Evolutionary conservation across 148 eudicot genomes (phyloP), one percentile per base, ranked within the genome.

Genomic region (Mesembryanthemum crystallinum): DNA sequence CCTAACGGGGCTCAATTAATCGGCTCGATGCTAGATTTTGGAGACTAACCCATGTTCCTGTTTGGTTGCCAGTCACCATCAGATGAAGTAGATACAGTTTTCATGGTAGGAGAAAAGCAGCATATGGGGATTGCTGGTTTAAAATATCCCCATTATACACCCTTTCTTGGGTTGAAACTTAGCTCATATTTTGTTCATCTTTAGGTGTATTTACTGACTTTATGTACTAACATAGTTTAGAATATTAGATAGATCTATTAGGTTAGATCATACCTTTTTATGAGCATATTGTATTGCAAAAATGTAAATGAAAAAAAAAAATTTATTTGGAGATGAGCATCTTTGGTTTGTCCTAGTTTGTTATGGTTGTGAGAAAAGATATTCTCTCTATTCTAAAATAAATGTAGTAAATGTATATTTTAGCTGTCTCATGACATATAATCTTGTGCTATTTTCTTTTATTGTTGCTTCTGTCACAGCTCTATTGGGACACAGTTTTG

Each of bases 51-150:
- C 78, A 73, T 77, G 84, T 73, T 77, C 77, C 33, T 60, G 71
- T 81, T 81, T 73, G 78, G 74, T 81, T 77, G 75, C 67, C 17
- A 68, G 84, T 82, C 81, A 55, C 79, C 81, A 74, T 82, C 84
- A 21, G 54, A 66, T 67, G 66, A 27, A 39, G 72, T 35, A 30
- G 27, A 47, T 24, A 51, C 49, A 43, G 7, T 68, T 74, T 45
- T 43, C 73, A 63, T 28, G 75, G 70, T 37, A 39, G 55, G 11
- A 66, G 67, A 60, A 52, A 39, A 59, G 81, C 71, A 64, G 64
- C 63, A 67, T 20, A 21, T 42, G 43, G 69, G 37, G n/a, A 29
- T 67, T 14, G 63, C 13, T 71, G 14, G 35, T 25, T 49, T 43
- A 60, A 61, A 35, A 9, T 23, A n/a, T 7, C 27, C 27, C 61